Evolutionary conservation across 176 grass and related monocot genomes (phyloP).

Genomic region (Aegilops tauschii): DNA sequence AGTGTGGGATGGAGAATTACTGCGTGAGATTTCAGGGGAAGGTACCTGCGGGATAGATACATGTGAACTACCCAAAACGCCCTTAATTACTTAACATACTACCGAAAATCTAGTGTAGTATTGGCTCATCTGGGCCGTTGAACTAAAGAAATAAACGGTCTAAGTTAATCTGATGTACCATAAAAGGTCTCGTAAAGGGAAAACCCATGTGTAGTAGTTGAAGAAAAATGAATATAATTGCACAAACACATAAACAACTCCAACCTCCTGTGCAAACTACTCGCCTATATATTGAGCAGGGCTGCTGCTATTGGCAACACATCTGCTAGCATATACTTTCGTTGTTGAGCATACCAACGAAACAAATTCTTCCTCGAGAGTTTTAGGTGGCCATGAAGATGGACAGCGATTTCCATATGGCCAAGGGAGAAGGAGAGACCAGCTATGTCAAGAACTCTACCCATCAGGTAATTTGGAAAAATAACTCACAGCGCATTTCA

Average conservation of each 20-base stretch:
- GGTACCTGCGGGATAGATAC: too few relatives aligned
- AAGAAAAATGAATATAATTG: too few relatives aligned
- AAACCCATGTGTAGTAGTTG: background rate
- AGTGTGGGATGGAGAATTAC: too few relatives aligned
- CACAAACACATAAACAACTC: background rate
- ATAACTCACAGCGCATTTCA: background rate
- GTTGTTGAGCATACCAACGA: background rate
- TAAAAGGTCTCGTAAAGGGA: too few relatives aligned
- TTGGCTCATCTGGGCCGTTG: too few relatives aligned
- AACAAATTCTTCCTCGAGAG: background rate
- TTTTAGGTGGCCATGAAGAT: background rate
- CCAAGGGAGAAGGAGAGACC: background rate
- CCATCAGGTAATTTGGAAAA: background rate
- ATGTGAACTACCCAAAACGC: too few relatives aligned
- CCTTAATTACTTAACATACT: too few relatives aligned
- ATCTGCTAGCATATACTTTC: background rate
- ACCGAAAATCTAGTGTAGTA: too few relatives aligned
- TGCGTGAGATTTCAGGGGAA: too few relatives aligned
- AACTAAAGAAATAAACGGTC: too few relatives aligned
- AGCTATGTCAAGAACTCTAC: constrained; percentile 26
- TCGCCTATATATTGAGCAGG: background rate
- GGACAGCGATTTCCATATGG: constrained; percentile 19
- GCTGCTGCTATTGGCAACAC: background rate
- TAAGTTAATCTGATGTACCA: too few relatives aligned
- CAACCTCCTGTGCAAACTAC: background rate